phyloP scores from a whole-genome alignment of 2,329 filamentous ascomycete species.

The Juglanconis oblonga region DNA sequence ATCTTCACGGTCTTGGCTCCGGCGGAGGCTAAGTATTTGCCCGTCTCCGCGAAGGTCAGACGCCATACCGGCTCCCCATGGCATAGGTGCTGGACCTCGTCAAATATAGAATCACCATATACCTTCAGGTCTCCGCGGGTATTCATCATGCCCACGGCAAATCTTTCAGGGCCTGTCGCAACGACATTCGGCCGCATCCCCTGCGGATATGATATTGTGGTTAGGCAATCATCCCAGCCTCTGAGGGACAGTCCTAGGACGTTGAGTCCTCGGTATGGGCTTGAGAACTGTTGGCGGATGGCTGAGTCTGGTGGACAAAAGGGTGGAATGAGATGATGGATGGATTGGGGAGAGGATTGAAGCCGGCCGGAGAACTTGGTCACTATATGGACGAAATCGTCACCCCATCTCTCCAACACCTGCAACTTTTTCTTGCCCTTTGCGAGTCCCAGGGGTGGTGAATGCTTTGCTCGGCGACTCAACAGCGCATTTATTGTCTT shows the following conservation, averaged over 20 bases:
- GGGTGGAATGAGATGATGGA: slow-evolving; percentile 24
- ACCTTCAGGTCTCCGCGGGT: not conserved
- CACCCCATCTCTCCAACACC: slow-evolving; percentile 22
- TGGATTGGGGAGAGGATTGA: slow-evolving; percentile 16
- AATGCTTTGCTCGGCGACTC: slow-evolving; percentile 13
- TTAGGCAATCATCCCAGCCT: slow-evolving; percentile 24
- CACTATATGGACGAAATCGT: slow-evolving; percentile 23
- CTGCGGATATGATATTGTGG: slow-evolving; percentile 20
- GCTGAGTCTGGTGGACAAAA: slow-evolving; percentile 25
- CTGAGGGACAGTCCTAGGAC: slow-evolving; percentile 16
- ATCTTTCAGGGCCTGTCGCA: slow-evolving; percentile 8
- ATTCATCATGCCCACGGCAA: slow-evolving; percentile 20
- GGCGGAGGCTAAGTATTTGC: slow-evolving; percentile 16
- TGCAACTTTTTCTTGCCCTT: slow-evolving; percentile 11
- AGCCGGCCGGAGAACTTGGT: slow-evolving; percentile 22
- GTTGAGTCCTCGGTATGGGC: slow-evolving; percentile 18
- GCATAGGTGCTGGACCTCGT: not conserved
- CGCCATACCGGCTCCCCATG: slow-evolving; percentile 20
- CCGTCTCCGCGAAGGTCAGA: slow-evolving; percentile 20
- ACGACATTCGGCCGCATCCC: slow-evolving; percentile 9
- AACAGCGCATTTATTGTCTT: slow-evolving; percentile 19
- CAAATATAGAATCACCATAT: not conserved
- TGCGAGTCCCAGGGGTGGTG: not conserved
- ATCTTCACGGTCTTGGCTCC: slow-evolving; percentile 16
- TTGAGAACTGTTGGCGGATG: slow-evolving; percentile 21